Conservation (phyloP, 257 asterid genomes). For the Striga asiatica region DNA sequence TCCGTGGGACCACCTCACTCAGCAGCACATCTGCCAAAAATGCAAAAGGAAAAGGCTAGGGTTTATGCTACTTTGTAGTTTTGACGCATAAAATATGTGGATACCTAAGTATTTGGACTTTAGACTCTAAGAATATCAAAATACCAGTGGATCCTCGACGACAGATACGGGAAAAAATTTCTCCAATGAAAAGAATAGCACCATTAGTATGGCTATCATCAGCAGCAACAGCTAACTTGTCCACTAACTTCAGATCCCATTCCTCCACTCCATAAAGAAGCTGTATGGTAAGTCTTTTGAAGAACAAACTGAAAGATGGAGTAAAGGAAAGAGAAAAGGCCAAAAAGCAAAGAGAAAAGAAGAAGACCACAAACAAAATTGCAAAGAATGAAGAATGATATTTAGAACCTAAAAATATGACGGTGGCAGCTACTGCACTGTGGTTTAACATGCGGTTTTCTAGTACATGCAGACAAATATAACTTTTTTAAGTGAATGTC, state of each 20-base stretch:
- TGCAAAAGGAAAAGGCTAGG: conserved; percentile 12
- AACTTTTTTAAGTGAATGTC: conserved; percentile 2
- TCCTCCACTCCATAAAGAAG: conserved; percentile 69
- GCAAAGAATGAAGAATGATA: conserved; percentile 3
- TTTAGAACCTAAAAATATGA: conserved; percentile 9
- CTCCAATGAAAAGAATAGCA: conserved; percentile 51
- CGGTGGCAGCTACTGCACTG: conserved; percentile 10
- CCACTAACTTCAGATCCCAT: conserved; percentile 37
- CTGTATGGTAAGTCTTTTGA: conserved; percentile 52
- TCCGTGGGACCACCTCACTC: conserved; percentile 48
- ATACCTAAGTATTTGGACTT: conserved; percentile 7
- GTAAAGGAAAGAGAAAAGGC: conserved; percentile 19
- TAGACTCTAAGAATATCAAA: conserved; percentile 13
- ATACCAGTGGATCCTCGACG: conserved; percentile 93
- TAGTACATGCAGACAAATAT: conserved; percentile 8
- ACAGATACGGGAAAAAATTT: conserved; percentile 65
- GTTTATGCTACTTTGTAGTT: conserved; percentile 12
- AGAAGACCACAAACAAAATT: conserved; percentile 11
- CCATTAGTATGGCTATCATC: conserved; percentile 23
- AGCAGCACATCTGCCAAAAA: conserved; percentile 61
- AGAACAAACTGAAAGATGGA: conserved; percentile 50
- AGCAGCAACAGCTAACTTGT: conserved; percentile 20
- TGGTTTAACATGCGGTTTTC: conserved; percentile 1
- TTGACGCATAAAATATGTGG: conserved; percentile 12
- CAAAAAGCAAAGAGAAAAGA: neutral